phyloP scores from a whole-genome alignment of 2,329 filamentous ascomycete species.

The Daldinia sp. region DNA sequence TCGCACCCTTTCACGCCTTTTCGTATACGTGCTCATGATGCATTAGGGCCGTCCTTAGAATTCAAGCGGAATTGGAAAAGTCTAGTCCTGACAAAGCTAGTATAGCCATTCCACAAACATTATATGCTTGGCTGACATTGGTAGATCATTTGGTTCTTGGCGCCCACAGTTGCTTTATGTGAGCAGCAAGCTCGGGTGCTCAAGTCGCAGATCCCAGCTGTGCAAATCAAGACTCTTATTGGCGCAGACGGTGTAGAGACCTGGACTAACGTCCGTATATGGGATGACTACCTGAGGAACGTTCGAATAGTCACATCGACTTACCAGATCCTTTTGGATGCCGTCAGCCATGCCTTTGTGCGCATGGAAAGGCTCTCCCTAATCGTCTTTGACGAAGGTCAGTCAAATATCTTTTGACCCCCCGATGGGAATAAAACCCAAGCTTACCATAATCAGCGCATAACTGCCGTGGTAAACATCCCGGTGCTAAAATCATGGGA shows the following conservation, averaged over 20 bases:
- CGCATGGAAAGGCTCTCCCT: constrained; percentile 69
- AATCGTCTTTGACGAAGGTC: constrained; percentile 85
- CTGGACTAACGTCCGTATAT: constrained; percentile 73
- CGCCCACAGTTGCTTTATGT: constrained; percentile 73
- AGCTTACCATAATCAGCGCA: constrained; percentile 64
- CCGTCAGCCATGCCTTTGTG: constrained; percentile 78
- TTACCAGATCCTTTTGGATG: constrained; percentile 76
- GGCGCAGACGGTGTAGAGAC: constrained; percentile 75
- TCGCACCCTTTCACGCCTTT: not conserved
- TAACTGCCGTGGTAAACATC: constrained; percentile 70
- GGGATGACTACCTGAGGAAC: constrained; percentile 71
- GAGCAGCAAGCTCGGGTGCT: constrained; percentile 71
- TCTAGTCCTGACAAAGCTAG: constrained; percentile 62
- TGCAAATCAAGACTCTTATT: constrained; percentile 68
- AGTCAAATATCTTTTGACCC: constrained; percentile 19
- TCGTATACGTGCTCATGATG: constrained; percentile 34
- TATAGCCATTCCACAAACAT: not conserved
- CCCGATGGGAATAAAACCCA: constrained; percentile 30
- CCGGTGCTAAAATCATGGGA: constrained; percentile 75
- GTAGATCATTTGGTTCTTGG: constrained; percentile 76
- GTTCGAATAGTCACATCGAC: constrained; percentile 81
- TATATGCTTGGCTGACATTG: constrained; percentile 25
- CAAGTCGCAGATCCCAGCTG: constrained; percentile 64
- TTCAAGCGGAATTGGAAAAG: constrained; percentile 68
- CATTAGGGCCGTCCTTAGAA: constrained; percentile 71